Percentiles rank a stretch among this genome's conserved stretches.
Evolutionary conservation across 495 filamentous ascomycete genomes (phyloP).

Genomic region (Aspergillus bridgeri): DNA sequence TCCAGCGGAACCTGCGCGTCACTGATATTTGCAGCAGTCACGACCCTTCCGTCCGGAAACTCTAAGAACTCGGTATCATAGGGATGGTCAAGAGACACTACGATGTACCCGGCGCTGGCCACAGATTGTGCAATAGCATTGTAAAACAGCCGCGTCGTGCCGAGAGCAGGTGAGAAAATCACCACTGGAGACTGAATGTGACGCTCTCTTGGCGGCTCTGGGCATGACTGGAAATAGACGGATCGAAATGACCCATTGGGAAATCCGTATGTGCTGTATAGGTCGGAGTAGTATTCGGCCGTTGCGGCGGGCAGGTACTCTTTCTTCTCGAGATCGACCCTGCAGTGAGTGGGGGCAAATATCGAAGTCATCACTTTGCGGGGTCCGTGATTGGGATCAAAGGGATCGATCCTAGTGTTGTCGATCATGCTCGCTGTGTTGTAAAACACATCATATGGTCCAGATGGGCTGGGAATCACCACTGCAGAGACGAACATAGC

Average conservation of each 20-base stretch:
- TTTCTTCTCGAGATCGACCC: neutral
- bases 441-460: slow-evolving; percentile 23
- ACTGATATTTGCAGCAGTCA: slow-evolving; percentile 19
- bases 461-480: slow-evolving; percentile 9
- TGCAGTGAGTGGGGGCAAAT: slow-evolving; percentile 28
- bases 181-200: slow-evolving; percentile 19
- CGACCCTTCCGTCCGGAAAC: slow-evolving; percentile 42
- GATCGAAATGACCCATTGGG: too few species aligned
- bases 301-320: slow-evolving; percentile 18
- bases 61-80: slow-evolving; percentile 48
- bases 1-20: slow-evolving; percentile 1
- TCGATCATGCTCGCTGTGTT: slow-evolving; percentile 29
- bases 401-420: slow-evolving; percentile 27
- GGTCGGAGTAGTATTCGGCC: slow-evolving; percentile 9
- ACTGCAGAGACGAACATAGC: slow-evolving; percentile 7
- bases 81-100: slow-evolving; percentile 48
- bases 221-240: too few species aligned
- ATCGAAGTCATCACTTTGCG: slow-evolving; percentile 34
- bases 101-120: slow-evolving; percentile 46
- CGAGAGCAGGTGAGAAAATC: slow-evolving; percentile 37
- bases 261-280: slow-evolving; percentile 20
- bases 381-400: slow-evolving; percentile 22
- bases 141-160: slow-evolving; percentile 35
- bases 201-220: too few species aligned
- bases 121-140: slow-evolving; percentile 37